Percentiles rank a stretch among this genome's conserved stretches.
Conservation (phyloP, 139 green algal species). For the Nannochloris sp. region DNA sequence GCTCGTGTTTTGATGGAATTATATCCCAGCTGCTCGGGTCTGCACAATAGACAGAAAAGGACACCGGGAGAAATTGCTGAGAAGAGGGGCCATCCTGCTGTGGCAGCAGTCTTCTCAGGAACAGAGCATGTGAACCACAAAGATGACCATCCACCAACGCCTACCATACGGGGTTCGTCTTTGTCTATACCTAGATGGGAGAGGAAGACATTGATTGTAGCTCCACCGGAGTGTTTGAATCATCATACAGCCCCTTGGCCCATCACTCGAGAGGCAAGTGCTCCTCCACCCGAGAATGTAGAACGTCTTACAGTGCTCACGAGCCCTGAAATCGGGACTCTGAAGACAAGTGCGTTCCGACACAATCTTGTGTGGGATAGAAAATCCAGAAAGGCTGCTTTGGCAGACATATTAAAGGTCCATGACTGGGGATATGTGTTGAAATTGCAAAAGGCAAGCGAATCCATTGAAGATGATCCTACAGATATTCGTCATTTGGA, state of each 20-base stretch:
- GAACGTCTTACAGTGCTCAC: constrained; percentile 63
- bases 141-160: not conserved
- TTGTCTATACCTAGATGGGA: not conserved
- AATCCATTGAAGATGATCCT: constrained; percentile 19
- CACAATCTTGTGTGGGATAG: constrained; percentile 41
- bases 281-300: constrained; percentile 72
- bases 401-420: constrained; percentile 69
- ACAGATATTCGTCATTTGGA: constrained; percentile 59
- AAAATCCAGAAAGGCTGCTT: constrained; percentile 12
- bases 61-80: constrained; percentile 30
- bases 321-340: constrained; percentile 38
- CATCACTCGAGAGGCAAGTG: constrained; percentile 15
- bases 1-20: constrained; percentile 1
- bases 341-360: constrained; percentile 44
- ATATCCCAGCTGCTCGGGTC: not conserved
- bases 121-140: not conserved
- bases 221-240: constrained; percentile 50
- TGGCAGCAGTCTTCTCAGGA: constrained; percentile 7
- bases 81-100: constrained; percentile 23
- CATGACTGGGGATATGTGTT: constrained; percentile 82
- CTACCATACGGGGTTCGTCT: no score
- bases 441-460: constrained; percentile 48
- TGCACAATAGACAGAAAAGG: constrained; percentile 31
- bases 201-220: constrained; percentile 45
- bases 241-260: constrained; percentile 60